A percentile compares a stretch with the other conserved stretches of the same genome.
phyloP scores from a whole-genome alignment of 1,284 basidiomycete species.

The Naganishia albida region DNA sequence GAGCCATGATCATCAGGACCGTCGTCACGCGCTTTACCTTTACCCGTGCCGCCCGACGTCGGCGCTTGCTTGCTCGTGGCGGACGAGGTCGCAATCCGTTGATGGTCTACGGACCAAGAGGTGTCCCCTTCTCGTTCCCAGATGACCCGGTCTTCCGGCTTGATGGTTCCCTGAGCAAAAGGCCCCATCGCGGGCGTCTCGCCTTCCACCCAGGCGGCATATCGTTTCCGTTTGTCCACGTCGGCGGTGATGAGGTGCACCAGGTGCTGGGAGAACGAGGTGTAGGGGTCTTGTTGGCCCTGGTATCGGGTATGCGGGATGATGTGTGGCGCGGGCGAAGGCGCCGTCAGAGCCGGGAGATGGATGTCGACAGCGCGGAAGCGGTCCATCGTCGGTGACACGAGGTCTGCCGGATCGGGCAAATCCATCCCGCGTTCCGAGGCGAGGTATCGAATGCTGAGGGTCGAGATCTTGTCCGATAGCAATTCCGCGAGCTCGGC shows the following conservation, averaged over 20 bases:
- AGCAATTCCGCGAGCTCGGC: constrained; percentile 37
- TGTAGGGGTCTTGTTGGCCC: constrained; percentile 7
- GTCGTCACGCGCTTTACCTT: not conserved
- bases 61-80: not conserved
- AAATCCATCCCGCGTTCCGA: constrained; percentile 18
- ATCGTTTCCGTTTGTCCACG: constrained; percentile 31
- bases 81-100: not conserved
- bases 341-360: constrained; percentile 33
- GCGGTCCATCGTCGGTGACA: constrained; percentile 34
- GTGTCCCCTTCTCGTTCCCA: constrained; percentile 9
- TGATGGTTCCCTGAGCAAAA: constrained; percentile 31
- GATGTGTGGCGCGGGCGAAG: not conserved
- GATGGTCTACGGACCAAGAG: not conserved
- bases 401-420: constrained; percentile 29
- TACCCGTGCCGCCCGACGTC: constrained; percentile 12
- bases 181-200: constrained; percentile 28
- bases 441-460: constrained; percentile 39
- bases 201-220: constrained; percentile 35
- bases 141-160: constrained; percentile 21
- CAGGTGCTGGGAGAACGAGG: constrained; percentile 33
- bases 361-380: constrained; percentile 37
- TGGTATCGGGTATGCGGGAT: constrained; percentile 11
- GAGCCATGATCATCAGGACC: not conserved
- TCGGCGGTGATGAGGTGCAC: constrained; percentile 32
- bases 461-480: constrained; percentile 26